These are phyloP conservation scores for Colletotrichum sp. DNA, from an alignment of 2,329 filamentous ascomycete genomes.

Conservation along the genomic window DNA sequence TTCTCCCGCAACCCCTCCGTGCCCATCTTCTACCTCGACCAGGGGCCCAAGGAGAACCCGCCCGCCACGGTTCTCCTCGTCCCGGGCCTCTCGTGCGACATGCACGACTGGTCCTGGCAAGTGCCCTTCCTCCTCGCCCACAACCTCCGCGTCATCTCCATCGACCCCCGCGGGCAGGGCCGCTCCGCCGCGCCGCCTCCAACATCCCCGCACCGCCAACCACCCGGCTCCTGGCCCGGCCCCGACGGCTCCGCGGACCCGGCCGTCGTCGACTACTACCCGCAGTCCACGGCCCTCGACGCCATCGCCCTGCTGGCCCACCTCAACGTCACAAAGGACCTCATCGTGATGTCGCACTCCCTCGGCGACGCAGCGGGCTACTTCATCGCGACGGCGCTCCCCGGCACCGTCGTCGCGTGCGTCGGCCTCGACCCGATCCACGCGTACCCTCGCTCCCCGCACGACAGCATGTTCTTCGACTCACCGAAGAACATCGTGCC, in stretches of 20 bases:
- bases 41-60: background rate
- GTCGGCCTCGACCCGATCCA: background rate
- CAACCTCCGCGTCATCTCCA: background rate
- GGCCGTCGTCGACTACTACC: constrained; percentile 9
- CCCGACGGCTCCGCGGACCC: background rate
- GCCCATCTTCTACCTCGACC: constrained; percentile 2
- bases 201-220: background rate
- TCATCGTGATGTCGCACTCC: constrained; percentile 3
- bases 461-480: background rate
- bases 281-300: constrained; percentile 9
- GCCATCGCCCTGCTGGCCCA: background rate
- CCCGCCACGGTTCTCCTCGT: background rate
- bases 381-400: background rate
- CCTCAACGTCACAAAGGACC: background rate
- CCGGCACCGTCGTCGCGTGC: background rate
- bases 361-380: background rate
- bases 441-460: background rate
- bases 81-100: constrained; percentile 1
- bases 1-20: background rate
- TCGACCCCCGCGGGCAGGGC: constrained; percentile 4
- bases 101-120: constrained; percentile 13
- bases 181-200: constrained; percentile 2
- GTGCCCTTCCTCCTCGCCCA: background rate
- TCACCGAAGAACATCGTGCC: background rate
- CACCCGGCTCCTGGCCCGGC: constrained; percentile 2